Conservation (phyloP, 805 yeast genomes). For the Millerago galiae region DNA sequence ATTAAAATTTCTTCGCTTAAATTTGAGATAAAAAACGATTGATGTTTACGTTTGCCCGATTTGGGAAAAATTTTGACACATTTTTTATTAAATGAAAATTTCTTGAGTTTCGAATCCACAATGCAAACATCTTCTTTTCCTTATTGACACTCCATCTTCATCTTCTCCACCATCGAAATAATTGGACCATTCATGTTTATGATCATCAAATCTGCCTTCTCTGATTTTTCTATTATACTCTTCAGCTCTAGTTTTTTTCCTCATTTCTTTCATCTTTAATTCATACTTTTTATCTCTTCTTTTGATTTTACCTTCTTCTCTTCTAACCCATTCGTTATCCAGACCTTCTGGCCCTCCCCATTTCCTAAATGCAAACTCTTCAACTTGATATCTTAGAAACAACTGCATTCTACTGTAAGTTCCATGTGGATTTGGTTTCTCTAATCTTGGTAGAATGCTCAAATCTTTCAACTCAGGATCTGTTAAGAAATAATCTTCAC, state of each 20-base stretch:
- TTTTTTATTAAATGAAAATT: slow-evolving; percentile 27
- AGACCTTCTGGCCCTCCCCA: slow-evolving; percentile 90
- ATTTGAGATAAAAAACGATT: not conserved
- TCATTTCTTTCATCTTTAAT: slow-evolving; percentile 76
- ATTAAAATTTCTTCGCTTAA: no score
- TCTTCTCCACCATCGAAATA: slow-evolving; percentile 40
- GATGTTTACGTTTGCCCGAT: slow-evolving; percentile 2
- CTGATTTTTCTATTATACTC: slow-evolving; percentile 69
- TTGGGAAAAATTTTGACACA: slow-evolving; percentile 3
- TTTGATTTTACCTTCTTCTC: slow-evolving; percentile 66
- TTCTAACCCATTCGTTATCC: slow-evolving; percentile 86
- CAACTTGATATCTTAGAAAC: slow-evolving; percentile 86
- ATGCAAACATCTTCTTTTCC: slow-evolving; percentile 59
- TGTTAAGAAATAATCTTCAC: slow-evolving; percentile 85
- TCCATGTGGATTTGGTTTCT: slow-evolving; percentile 90
- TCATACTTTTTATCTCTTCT: slow-evolving; percentile 77
- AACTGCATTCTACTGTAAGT: slow-evolving; percentile 91
- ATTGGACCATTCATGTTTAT: slow-evolving; percentile 69
- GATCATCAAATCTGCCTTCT: slow-evolving; percentile 53
- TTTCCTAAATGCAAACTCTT: slow-evolving; percentile 83
- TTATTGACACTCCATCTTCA: slow-evolving; percentile 34
- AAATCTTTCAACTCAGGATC: slow-evolving; percentile 85
- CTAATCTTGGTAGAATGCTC: slow-evolving; percentile 63
- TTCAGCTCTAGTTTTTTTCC: slow-evolving; percentile 88
- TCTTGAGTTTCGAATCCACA: slow-evolving; percentile 88